Conservation (phyloP, 371 early-diverging fungal genomes). For the Entomophthora muscae region DNA sequence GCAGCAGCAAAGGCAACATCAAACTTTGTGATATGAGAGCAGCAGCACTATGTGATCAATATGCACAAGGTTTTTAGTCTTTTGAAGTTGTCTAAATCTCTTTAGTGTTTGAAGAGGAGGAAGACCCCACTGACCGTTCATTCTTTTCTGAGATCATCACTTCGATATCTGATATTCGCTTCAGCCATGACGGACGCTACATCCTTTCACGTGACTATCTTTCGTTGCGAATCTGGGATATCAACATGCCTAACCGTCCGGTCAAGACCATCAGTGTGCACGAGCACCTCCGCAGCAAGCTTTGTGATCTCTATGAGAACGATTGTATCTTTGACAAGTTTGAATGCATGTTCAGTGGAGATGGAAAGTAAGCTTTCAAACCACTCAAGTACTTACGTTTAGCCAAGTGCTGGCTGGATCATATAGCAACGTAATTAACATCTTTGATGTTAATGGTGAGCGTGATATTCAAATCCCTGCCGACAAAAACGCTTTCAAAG, state of each 20-base stretch:
- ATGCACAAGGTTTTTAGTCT: constrained; percentile 55
- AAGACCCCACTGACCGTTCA: constrained; percentile 80
- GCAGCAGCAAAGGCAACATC: constrained; percentile 95
- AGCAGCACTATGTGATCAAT: constrained; percentile 84
- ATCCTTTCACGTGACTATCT: constrained; percentile 92
- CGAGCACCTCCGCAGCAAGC: constrained; percentile 77
- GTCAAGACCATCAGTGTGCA: constrained; percentile 88
- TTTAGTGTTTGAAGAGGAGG: constrained; percentile 81
- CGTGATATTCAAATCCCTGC: constrained; percentile 82
- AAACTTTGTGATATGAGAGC: constrained; percentile 92
- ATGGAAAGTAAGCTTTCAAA: constrained; percentile 35
- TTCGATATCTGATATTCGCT: constrained; percentile 90
- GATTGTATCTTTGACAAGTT: constrained; percentile 99
- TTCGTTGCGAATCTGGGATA: constrained; percentile 93
- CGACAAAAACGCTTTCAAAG: constrained; percentile 92
- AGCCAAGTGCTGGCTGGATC: constrained; percentile 83
- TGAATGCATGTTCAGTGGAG: constrained; percentile 90
- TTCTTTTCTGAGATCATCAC: constrained; percentile 98
- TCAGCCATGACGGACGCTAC: constrained; percentile 88
- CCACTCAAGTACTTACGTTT: not conserved
- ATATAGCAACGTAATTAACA: constrained; percentile 91
- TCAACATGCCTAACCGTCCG: constrained; percentile 88
- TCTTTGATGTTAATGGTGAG: constrained; percentile 43
- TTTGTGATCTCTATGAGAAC: constrained; percentile 96
- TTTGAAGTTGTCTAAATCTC: not conserved